A percentile compares a stretch with the other conserved stretches of the same genome.
These are phyloP conservation scores for Chaetomium sp. DNA, from an alignment of 2,329 filamentous ascomycete genomes.

Conservation along the genomic window DNA sequence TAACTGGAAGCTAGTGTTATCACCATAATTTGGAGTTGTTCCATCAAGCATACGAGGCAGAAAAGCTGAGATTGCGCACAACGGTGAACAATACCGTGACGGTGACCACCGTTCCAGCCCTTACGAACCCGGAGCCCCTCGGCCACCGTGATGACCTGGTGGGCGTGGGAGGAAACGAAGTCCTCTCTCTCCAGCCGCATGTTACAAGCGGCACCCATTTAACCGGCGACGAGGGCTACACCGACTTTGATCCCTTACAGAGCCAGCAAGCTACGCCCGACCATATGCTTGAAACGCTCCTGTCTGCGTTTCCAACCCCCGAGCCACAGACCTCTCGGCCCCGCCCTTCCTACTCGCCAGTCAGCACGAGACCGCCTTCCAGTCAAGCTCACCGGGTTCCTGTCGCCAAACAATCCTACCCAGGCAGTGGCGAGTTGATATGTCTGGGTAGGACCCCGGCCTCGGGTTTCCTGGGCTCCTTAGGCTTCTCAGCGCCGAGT, in stretches of 20 bases:
- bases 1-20: constrained; percentile 19
- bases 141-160: constrained; percentile 7
- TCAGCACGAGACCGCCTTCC: too few species aligned
- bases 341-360: neutral
- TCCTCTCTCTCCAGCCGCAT: neutral
- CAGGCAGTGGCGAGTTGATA: too few species aligned
- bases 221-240: neutral
- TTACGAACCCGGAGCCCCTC: neutral
- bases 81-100: neutral
- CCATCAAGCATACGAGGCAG: constrained; percentile 14
- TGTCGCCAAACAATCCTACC: constrained; percentile 6
- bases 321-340: too few species aligned
- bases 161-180: constrained; percentile 9
- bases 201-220: neutral
- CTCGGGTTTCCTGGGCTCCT: too few species aligned
- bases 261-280: neutral
- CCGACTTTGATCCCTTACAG: neutral
- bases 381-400: neutral
- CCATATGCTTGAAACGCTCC: neutral
- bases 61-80: neutral
- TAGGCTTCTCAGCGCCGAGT: too few species aligned
- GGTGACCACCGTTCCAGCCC: too few species aligned
- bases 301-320: neutral
- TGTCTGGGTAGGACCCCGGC: too few species aligned
- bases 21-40: constrained; percentile 17